These are phyloP conservation scores for Penicillium cinerascens DNA, from an alignment of 495 filamentous ascomycete genomes.

Conservation along the genomic window DNA sequence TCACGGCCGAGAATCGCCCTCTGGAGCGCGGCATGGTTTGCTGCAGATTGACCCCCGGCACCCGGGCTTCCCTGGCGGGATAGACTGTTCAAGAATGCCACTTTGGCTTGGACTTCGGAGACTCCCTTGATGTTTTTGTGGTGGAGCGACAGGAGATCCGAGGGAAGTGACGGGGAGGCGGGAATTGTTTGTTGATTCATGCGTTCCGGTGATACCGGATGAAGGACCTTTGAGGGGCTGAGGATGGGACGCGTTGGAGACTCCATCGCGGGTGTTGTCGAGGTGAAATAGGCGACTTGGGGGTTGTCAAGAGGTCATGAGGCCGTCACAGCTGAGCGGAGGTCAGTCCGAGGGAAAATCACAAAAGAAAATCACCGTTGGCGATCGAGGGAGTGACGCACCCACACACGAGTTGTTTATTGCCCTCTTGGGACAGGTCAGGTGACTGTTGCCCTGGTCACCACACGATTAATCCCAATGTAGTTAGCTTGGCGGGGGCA, in stretches of 20 bases:
- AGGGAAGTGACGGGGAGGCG: conserved; percentile 51
- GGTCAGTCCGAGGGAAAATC: conserved; percentile 7
- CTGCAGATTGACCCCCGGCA: conserved; percentile 45
- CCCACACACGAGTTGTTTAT: conserved; percentile 35
- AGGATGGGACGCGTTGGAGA: conserved; percentile 42
- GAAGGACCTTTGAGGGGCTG: conserved; percentile 60
- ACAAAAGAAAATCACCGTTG: conserved; percentile 20
- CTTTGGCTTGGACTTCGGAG: conserved; percentile 83
- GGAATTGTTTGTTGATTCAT: conserved; percentile 65
- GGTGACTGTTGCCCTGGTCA: conserved; percentile 40
- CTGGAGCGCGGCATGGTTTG: conserved; percentile 68
- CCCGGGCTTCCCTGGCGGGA: conserved; percentile 57
- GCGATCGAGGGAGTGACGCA: conserved; percentile 31
- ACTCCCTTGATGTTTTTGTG: conserved; percentile 41
- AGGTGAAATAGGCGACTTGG: conserved; percentile 6
- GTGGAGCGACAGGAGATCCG: conserved; percentile 38
- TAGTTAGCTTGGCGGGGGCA: not conserved
- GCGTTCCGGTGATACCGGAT: conserved; percentile 73
- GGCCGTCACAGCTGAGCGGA: conserved; percentile 21
- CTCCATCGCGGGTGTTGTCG: conserved; percentile 33
- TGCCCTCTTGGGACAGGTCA: conserved; percentile 28
- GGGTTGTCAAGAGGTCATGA: conserved; percentile 15
- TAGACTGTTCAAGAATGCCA: conserved; percentile 76
- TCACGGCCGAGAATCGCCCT: conserved; percentile 79
- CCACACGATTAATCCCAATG: conserved; percentile 10